Conservation (phyloP, 306 rosid species). For the Luffa aegyptiaca region DNA sequence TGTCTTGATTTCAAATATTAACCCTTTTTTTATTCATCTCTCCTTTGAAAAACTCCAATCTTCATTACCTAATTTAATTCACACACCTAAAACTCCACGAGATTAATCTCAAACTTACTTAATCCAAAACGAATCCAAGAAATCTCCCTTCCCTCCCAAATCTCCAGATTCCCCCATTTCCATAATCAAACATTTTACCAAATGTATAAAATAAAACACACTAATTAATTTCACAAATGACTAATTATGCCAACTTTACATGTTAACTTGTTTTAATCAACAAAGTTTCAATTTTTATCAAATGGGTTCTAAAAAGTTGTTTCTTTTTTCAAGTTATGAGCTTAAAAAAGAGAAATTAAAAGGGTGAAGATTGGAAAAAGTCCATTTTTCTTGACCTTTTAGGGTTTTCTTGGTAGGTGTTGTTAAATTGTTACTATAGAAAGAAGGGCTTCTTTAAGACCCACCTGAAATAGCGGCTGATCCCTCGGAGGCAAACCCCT, state of each 20-base stretch:
- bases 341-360: not conserved
- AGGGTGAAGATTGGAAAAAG: not conserved
- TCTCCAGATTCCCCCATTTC: not conserved
- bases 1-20: slow-evolving; percentile 13
- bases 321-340: not conserved
- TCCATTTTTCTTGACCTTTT: slow-evolving; percentile 1
- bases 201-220: not conserved
- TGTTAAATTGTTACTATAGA: not conserved
- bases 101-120: not conserved
- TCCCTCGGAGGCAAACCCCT: slow-evolving; percentile 86
- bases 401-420: slow-evolving; percentile 12
- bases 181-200: not conserved
- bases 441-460: slow-evolving; percentile 37
- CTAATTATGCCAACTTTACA: not conserved
- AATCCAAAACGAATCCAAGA: slow-evolving; percentile 2
- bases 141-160: not conserved
- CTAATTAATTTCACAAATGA: not conserved
- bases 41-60: not conserved
- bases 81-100: not conserved
- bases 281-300: not conserved
- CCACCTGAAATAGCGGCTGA: slow-evolving; percentile 92
- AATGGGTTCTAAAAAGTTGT: not conserved
- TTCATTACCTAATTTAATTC: slow-evolving; percentile 1
- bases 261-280: not conserved
- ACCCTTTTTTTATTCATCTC: not conserved